Evolutionary conservation across 305 asterid species (phyloP).

Genomic region (Fraxinus nigra): DNA sequence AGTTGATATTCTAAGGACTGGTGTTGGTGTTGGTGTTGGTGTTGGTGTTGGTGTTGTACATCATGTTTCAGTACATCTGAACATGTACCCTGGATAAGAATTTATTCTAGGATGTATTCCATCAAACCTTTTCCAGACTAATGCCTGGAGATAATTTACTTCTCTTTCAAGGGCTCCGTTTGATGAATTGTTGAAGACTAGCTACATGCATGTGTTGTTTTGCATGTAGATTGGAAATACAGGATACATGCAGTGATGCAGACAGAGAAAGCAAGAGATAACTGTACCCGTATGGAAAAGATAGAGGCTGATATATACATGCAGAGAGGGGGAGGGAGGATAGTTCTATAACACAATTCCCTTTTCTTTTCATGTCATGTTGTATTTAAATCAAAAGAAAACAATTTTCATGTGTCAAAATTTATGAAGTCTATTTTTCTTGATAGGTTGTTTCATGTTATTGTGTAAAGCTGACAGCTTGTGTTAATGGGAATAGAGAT

Average conservation of each 20-base stretch:
- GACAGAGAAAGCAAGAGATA: background rate
- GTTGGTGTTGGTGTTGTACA: background rate
- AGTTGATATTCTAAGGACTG: background rate
- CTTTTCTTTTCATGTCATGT: background rate
- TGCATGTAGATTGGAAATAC: background rate
- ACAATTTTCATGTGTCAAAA: background rate
- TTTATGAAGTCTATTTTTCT: background rate
- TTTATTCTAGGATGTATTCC: background rate
- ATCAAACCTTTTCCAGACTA: background rate
- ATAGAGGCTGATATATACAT: background rate
- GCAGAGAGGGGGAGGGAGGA: background rate
- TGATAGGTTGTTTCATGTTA: background rate
- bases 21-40: background rate
- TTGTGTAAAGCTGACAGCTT: background rate
- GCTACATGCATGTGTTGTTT: slow-evolving; percentile 1
- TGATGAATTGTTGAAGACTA: background rate
- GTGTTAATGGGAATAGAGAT: background rate
- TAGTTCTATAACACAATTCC: background rate
- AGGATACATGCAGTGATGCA: background rate
- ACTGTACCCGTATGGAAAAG: background rate
- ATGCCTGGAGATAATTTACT: background rate
- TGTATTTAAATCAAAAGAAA: background rate
- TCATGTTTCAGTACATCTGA: background rate
- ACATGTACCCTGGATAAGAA: background rate
- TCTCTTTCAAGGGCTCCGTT: background rate